These are phyloP conservation scores for Obba rivulosa DNA, from an alignment of 768 basidiomycete genomes.

Conservation along the genomic window DNA sequence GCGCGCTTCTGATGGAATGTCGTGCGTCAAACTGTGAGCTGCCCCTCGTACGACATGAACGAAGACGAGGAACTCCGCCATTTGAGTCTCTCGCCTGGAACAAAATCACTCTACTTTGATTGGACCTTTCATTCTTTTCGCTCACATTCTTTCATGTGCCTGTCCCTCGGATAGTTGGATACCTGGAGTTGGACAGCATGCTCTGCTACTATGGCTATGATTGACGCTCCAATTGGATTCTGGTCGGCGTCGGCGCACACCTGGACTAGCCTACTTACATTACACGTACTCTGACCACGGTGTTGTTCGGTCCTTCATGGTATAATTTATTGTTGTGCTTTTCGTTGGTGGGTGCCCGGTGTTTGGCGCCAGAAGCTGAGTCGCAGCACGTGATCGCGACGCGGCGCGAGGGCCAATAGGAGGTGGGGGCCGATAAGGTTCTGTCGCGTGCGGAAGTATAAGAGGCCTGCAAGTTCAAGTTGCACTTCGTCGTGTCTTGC, in stretches of 20 bases:
- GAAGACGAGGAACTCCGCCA: neutral
- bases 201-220: no score
- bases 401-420: constrained; percentile 19
- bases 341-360: neutral
- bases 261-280: no score
- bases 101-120: no score
- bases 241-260: no score
- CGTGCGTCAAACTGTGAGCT: constrained; percentile 34
- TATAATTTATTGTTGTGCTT: constrained; percentile 1
- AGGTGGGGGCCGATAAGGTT: constrained; percentile 14
- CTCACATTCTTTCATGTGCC: no score
- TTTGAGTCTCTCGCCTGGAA: neutral
- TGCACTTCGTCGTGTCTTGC: constrained; percentile 13
- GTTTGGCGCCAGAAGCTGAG: neutral
- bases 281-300: neutral
- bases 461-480: constrained; percentile 11
- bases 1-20: constrained; percentile 34
- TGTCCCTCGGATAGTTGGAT: no score
- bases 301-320: neutral
- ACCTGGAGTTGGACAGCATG: no score
- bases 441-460: constrained; percentile 16
- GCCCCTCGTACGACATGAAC: neutral
- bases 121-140: no score
- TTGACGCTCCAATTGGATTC: no score
- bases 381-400: constrained; percentile 13